Base-by-base conservation (phyloP, 352 stramenopile species). In the Globisporangium middletonii region DNA sequence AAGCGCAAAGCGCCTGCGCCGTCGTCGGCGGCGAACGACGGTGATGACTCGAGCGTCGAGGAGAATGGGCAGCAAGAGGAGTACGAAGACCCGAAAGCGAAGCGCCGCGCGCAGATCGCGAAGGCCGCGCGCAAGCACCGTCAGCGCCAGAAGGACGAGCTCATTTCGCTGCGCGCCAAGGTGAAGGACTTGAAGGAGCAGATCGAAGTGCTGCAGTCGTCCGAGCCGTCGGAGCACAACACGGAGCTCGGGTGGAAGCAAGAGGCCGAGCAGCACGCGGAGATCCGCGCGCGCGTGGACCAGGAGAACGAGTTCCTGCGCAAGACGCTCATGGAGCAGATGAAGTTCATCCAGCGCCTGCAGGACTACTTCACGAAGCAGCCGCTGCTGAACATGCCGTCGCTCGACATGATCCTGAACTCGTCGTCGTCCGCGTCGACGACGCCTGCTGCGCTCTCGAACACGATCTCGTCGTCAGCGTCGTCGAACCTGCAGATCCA, bases 311-410 rank as follows among this genome's bases (percentile, higher is more conserved):
- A 95, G 64, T 95, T 95, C 52, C 52, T 95, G 55, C 79, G 85
- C 50, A 92, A 92, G 67, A 95, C 85, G 50, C 60, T 95, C 19
- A 95, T 93, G 83, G 85, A 95, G 60, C 85, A 95, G 77, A 95
- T 95, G 85, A 95, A 95, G 72, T 95, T 95, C 53, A 95, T 95
- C 53, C 85, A 95, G 71, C 74, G 83, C 26, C 72, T 95, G 33
- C 85, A 95, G 68, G 85, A 95, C 66, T 95, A 95, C 65, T 95
- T 95, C 61, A 92, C 83, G 43, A 95, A 95, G 73, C 85, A 95
- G 71, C 85, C 85, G 46, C 71, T 95, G 47, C 77, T 95, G 53
- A 95, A 95, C 65, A 93, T 93, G 80, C 83, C 83, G 19, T 93
- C 83, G 26, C 63, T 93, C 42, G 83, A 93, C 53, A 78, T 93